phyloP scores from a whole-genome alignment of 2,329 filamentous ascomycete genomes.

The Cordyceps cateniannulata region DNA sequence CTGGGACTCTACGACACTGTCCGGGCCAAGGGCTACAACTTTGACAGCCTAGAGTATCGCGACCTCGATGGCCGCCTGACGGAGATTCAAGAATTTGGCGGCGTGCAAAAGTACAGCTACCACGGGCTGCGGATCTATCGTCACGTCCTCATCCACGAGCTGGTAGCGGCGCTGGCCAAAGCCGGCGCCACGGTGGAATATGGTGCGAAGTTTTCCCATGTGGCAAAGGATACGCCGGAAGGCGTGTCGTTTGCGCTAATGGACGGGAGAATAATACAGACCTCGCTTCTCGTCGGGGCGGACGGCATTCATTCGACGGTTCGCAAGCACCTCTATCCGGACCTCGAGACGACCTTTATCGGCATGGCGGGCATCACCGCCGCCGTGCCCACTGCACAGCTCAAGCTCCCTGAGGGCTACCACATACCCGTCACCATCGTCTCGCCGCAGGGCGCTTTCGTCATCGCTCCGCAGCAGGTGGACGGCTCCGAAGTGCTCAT shows the following conservation, averaged over 20 bases:
- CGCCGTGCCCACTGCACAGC: slow-evolving; percentile 28
- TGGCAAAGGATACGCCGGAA: slow-evolving; percentile 33
- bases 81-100: slow-evolving; percentile 43
- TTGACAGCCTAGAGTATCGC: slow-evolving; percentile 42
- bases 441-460: slow-evolving; percentile 38
- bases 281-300: slow-evolving; percentile 45
- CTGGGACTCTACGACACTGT: slow-evolving; percentile 43
- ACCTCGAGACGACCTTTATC: slow-evolving; percentile 42
- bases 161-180: slow-evolving; percentile 35
- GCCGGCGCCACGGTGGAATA: slow-evolving; percentile 38
- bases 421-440: slow-evolving; percentile 37
- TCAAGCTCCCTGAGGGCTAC: slow-evolving; percentile 29
- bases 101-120: slow-evolving; percentile 43
- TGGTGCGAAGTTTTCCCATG: slow-evolving; percentile 38
- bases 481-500: slow-evolving; percentile 44
- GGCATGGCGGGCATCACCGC: slow-evolving; percentile 36
- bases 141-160: slow-evolving; percentile 41
- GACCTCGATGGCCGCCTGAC: slow-evolving; percentile 26
- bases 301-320: slow-evolving; percentile 56
- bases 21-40: slow-evolving; percentile 39
- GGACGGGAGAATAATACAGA: slow-evolving; percentile 34
- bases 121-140: slow-evolving; percentile 48
- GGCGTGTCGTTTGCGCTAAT: slow-evolving; percentile 40
- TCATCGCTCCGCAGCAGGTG: slow-evolving; percentile 41
- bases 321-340: slow-evolving; percentile 43